Evolutionary conservation across 129 eudicot species (phyloP).

Genomic region (Tagetes erecta): DNA sequence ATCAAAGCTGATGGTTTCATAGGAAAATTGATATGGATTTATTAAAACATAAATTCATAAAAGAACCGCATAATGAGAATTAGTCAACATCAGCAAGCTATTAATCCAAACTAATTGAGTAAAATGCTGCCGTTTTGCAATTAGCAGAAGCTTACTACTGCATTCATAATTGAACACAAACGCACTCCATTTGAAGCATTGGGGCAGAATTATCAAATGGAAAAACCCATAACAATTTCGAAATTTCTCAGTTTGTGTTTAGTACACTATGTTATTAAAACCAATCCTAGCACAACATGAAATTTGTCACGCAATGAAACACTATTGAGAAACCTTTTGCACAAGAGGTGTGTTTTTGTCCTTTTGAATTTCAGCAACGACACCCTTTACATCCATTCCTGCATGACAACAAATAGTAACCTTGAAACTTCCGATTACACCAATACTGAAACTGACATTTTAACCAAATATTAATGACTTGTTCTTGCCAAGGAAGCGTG

Average conservation of each 20-base stretch:
- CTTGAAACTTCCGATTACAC: conserved; percentile 38
- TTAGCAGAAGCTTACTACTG: conserved; percentile 14
- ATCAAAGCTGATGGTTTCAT: neutral
- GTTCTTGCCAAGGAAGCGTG: conserved; percentile 3
- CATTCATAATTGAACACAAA: conserved; percentile 7
- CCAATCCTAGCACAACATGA: conserved; percentile 20
- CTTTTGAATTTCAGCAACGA: conserved; percentile 94
- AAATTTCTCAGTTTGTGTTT: conserved; percentile 14
- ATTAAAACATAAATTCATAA: neutral
- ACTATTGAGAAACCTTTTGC: conserved; percentile 59
- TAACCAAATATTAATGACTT: neutral
- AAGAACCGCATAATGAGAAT: neutral
- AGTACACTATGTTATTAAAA: neutral
- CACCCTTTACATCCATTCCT: conserved; percentile 99
- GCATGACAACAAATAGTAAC: conserved; percentile 61
- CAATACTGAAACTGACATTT: conserved; percentile 7
- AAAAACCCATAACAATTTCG: conserved; percentile 7
- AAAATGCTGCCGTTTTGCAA: conserved; percentile 9
- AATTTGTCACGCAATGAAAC: conserved; percentile 6
- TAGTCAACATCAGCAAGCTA: neutral
- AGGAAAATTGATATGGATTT: too few relatives aligned
- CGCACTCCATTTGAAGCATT: conserved; percentile 13
- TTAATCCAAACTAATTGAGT: neutral
- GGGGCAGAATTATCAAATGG: neutral
- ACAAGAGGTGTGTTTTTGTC: conserved; percentile 94